These are phyloP conservation scores for Aspergillus pseudotamarii DNA, from an alignment of 2,329 filamentous ascomycete genomes.

Conservation along the genomic window DNA sequence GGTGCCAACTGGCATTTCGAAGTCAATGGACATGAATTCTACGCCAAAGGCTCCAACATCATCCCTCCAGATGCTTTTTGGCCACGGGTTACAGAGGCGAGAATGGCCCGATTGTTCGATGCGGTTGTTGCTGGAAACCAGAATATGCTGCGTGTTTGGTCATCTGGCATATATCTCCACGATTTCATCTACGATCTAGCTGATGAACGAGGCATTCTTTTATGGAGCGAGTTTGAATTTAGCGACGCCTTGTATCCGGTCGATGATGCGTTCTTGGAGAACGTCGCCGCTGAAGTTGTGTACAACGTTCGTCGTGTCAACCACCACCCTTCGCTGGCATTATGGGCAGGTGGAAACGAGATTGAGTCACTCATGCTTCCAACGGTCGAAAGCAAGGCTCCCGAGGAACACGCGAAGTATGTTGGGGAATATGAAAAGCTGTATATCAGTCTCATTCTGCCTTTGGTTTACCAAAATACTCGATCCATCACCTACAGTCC, in stretches of 20 bases:
- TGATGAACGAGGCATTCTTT: slow-evolving; percentile 61
- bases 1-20: slow-evolving; percentile 67
- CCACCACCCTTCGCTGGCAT: slow-evolving; percentile 59
- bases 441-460: slow-evolving; percentile 59
- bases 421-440: slow-evolving; percentile 60
- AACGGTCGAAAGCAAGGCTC: slow-evolving; percentile 46
- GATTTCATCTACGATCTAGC: slow-evolving; percentile 67
- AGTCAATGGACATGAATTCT: slow-evolving; percentile 66
- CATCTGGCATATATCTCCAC: slow-evolving; percentile 61
- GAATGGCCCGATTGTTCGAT: slow-evolving; percentile 58
- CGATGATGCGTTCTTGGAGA: slow-evolving; percentile 56
- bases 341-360: slow-evolving; percentile 63
- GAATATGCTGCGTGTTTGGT: slow-evolving; percentile 67
- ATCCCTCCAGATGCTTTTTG: slow-evolving; percentile 66
- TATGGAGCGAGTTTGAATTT: slow-evolving; percentile 68
- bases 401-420: slow-evolving; percentile 48
- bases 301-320: slow-evolving; percentile 65
- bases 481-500: slow-evolving; percentile 64
- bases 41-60: slow-evolving; percentile 66
- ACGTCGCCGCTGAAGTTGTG: slow-evolving; percentile 57
- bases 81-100: slow-evolving; percentile 58
- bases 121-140: slow-evolving; percentile 61
- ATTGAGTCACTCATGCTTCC: slow-evolving; percentile 59
- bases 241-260: slow-evolving; percentile 63
- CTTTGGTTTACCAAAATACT: slow-evolving; percentile 60